Evolutionary conservation across 495 filamentous ascomycete genomes (phyloP).

Genomic region (Cudoniella acicularis): DNA sequence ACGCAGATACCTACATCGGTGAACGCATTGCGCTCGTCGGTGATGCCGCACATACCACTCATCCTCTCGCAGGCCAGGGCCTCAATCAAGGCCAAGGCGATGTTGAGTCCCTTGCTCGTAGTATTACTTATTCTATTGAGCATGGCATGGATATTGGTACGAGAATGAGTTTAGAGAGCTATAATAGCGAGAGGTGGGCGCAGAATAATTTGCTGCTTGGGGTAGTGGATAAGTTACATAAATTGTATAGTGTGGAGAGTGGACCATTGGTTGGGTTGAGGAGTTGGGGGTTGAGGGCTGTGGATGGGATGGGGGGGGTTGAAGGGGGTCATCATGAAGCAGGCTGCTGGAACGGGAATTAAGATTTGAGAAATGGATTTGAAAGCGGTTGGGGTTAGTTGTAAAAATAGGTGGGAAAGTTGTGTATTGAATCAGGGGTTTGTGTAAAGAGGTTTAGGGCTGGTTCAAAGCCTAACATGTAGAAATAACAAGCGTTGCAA

Average conservation of each 20-base stretch:
- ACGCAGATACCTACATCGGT: conserved; percentile 86
- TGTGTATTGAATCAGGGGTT: too few relatives aligned
- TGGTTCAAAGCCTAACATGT: too few relatives aligned
- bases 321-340: conserved; percentile 85
- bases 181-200: conserved; percentile 72
- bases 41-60: conserved; percentile 91
- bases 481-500: too few relatives aligned
- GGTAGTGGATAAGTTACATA: conserved; percentile 89
- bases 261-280: conserved; percentile 75
- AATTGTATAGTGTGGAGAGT: conserved; percentile 74
- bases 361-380: conserved; percentile 36
- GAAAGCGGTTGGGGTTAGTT: neutral
- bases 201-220: conserved; percentile 83
- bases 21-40: conserved; percentile 86
- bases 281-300: conserved; percentile 68
- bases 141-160: conserved; percentile 84
- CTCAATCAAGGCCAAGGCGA: conserved; percentile 92
- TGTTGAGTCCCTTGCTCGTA: conserved; percentile 67
- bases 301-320: conserved; percentile 73
- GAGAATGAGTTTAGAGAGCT: conserved; percentile 69
- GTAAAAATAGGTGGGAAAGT: too few relatives aligned
- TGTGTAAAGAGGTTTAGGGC: too few relatives aligned
- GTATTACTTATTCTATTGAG: conserved; percentile 70
- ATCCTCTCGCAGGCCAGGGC: conserved; percentile 92
- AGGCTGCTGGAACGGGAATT: conserved; percentile 66